These are phyloP conservation scores for Coprinopsis sp. DNA, from an alignment of 768 basidiomycete species.

Conservation along the genomic window DNA sequence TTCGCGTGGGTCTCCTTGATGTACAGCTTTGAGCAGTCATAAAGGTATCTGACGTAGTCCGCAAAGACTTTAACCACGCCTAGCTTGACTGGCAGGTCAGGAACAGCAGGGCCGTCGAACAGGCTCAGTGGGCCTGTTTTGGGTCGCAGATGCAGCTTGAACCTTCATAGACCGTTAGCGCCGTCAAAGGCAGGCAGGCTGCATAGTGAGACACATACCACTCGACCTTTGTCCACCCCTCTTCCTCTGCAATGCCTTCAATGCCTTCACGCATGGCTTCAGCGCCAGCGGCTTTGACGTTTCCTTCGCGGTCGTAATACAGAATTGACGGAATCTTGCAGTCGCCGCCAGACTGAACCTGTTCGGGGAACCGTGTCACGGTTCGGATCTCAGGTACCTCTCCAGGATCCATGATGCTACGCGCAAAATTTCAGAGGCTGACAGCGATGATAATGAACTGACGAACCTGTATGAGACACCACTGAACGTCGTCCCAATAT, in stretches of 20 bases:
- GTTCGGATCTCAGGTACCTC: background rate
- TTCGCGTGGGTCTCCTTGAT: conserved; percentile 41
- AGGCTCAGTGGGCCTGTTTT: too few relatives aligned
- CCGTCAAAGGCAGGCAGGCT: background rate
- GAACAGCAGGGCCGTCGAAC: too few relatives aligned
- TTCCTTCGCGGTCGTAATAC: conserved; percentile 35
- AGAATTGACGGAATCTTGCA: conserved; percentile 40
- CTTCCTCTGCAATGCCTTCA: conserved; percentile 31
- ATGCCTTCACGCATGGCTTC: conserved; percentile 32
- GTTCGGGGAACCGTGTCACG: conserved; percentile 28
- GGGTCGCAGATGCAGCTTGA: conserved; percentile 20
- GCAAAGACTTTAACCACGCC: conserved; percentile 34
- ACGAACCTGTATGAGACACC: conserved; percentile 15
- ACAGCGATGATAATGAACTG: background rate
- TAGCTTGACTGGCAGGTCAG: background rate
- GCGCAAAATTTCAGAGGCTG: background rate
- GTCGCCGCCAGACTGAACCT: conserved; percentile 31
- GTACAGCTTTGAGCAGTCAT: conserved; percentile 36
- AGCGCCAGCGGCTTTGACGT: conserved; percentile 33
- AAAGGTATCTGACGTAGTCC: conserved; percentile 49
- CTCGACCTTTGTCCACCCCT: conserved; percentile 32
- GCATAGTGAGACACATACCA: conserved; percentile 25
- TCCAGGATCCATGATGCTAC: conserved; percentile 24
- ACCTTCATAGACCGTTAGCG: conserved; percentile 16
- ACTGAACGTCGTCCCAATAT: conserved; percentile 15